phyloP scores from a whole-genome alignment of 1,284 basidiomycete genomes.

The Ceratobasidium sp. region DNA sequence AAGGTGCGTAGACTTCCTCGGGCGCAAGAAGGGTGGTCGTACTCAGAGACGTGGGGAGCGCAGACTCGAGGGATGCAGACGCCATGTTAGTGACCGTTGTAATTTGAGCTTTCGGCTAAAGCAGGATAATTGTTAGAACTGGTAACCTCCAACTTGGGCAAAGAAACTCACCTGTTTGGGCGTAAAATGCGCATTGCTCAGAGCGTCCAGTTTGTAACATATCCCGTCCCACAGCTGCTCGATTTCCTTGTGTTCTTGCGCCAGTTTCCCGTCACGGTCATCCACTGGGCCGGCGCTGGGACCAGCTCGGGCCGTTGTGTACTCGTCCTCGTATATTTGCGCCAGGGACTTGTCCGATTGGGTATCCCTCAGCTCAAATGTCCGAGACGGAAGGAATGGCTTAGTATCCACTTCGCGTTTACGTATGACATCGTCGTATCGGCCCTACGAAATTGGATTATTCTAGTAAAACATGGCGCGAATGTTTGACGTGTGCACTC shows the following conservation, averaged over 20 bases:
- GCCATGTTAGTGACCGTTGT: slow-evolving; percentile 86
- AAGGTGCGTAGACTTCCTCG: slow-evolving; percentile 81
- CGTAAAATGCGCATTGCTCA: slow-evolving; percentile 94
- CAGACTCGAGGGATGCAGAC: slow-evolving; percentile 86
- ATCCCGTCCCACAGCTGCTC: slow-evolving; percentile 84
- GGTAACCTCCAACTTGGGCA: not conserved
- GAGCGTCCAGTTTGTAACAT: slow-evolving; percentile 87
- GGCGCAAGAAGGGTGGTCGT: slow-evolving; percentile 87
- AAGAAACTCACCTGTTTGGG: slow-evolving; percentile 79
- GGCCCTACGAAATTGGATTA: slow-evolving; percentile 52
- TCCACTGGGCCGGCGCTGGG: slow-evolving; percentile 59
- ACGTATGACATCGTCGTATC: slow-evolving; percentile 91
- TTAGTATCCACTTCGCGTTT: slow-evolving; percentile 79
- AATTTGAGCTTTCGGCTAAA: slow-evolving; percentile 87
- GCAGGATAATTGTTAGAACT: not conserved
- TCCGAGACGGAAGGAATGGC: slow-evolving; percentile 87
- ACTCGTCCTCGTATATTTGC: slow-evolving; percentile 96
- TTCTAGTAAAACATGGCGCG: not conserved
- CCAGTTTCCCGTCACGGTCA: slow-evolving; percentile 86
- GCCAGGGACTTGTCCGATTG: slow-evolving; percentile 89
- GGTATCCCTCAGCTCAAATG: slow-evolving; percentile 89
- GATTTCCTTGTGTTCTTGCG: slow-evolving; percentile 88
- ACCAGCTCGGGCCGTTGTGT: slow-evolving; percentile 67
- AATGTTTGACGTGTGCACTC: slow-evolving; percentile 45
- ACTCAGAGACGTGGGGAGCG: slow-evolving; percentile 82